phyloP scores from a whole-genome alignment of 192 early-diverging fungal species.

The Backusella psychrophila region DNA sequence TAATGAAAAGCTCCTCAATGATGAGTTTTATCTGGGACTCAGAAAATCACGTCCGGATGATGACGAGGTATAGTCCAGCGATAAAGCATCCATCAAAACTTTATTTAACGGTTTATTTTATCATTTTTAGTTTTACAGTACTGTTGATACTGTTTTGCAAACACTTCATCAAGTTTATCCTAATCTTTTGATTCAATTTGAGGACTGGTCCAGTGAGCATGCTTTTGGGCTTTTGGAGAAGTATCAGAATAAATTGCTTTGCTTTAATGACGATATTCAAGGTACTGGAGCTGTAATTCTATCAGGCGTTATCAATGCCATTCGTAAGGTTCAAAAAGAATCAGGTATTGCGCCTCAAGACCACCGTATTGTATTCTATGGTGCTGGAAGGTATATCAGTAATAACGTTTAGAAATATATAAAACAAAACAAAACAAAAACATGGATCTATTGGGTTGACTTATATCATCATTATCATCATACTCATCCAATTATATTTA shows the following conservation, averaged over 20 bases:
- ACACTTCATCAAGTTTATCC: slow-evolving; percentile 74
- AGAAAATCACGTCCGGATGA: slow-evolving; percentile 62
- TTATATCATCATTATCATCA: too few relatives aligned
- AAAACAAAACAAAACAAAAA: too few relatives aligned
- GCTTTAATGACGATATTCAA: slow-evolving; percentile 97
- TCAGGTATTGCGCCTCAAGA: slow-evolving; percentile 65
- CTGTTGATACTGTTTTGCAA: slow-evolving; percentile 80
- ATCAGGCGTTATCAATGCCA: slow-evolving; percentile 90
- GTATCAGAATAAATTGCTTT: slow-evolving; percentile 72
- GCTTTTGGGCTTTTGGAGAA: slow-evolving; percentile 80
- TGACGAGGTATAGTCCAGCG: slow-evolving; percentile 26
- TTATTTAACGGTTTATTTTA: background rate
- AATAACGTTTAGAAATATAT: too few relatives aligned
- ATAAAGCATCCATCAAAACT: background rate
- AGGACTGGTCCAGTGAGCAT: slow-evolving; percentile 94
- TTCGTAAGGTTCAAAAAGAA: slow-evolving; percentile 53
- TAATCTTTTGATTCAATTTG: slow-evolving; percentile 88
- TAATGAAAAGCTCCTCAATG: slow-evolving; percentile 75
- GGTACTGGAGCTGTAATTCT: slow-evolving; percentile 94
- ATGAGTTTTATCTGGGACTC: slow-evolving; percentile 89
- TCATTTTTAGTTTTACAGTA: slow-evolving; percentile 65
- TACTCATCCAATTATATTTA: too few relatives aligned
- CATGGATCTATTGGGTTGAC: too few relatives aligned
- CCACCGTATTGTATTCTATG: slow-evolving; percentile 91
- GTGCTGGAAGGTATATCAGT: slow-evolving; percentile 59